Conservation (phyloP, 352 stramenopile genomes). For the Phytophthora cryptogea region DNA sequence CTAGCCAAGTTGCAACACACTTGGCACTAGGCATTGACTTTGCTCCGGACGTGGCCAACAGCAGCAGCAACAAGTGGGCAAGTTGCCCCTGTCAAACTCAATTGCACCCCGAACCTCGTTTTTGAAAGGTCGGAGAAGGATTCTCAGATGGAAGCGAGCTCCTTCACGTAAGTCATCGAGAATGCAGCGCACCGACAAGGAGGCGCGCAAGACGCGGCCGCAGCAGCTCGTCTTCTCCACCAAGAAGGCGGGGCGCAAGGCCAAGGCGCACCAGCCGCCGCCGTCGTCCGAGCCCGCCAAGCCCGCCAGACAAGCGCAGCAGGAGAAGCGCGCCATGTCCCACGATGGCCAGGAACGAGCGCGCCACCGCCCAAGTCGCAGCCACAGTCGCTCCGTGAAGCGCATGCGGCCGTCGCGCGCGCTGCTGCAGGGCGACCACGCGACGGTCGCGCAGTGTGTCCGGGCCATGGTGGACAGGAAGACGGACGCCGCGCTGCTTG, state of each 20-base stretch:
- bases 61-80: neutral
- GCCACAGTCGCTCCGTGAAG: slow-evolving; percentile 48
- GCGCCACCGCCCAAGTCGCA: slow-evolving; percentile 31
- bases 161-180: neutral
- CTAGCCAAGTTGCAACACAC: neutral
- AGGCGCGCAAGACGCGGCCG: slow-evolving; percentile 21
- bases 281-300: slow-evolving; percentile 11
- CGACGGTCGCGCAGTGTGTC: slow-evolving; percentile 76
- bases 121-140: slow-evolving; percentile 8
- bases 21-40: neutral
- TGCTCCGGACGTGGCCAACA: neutral
- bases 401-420: slow-evolving; percentile 67
- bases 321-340: slow-evolving; percentile 11
- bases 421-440: slow-evolving; percentile 74
- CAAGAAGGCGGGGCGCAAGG: slow-evolving; percentile 49
- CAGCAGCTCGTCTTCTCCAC: slow-evolving; percentile 73
- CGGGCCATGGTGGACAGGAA: slow-evolving; percentile 89
- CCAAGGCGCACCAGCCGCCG: slow-evolving; percentile 28
- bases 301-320: slow-evolving; percentile 12
- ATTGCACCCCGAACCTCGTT: slow-evolving; percentile 5
- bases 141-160: neutral
- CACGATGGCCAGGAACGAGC: slow-evolving; percentile 10
- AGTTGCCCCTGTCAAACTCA: slow-evolving; percentile 7
- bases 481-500: slow-evolving; percentile 92
- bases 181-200: slow-evolving; percentile 28